Evolutionary conservation across 352 stramenopile genomes (phyloP), one percentile per base, ranked within the genome.

Genomic region (Pythium aquatile): DNA sequence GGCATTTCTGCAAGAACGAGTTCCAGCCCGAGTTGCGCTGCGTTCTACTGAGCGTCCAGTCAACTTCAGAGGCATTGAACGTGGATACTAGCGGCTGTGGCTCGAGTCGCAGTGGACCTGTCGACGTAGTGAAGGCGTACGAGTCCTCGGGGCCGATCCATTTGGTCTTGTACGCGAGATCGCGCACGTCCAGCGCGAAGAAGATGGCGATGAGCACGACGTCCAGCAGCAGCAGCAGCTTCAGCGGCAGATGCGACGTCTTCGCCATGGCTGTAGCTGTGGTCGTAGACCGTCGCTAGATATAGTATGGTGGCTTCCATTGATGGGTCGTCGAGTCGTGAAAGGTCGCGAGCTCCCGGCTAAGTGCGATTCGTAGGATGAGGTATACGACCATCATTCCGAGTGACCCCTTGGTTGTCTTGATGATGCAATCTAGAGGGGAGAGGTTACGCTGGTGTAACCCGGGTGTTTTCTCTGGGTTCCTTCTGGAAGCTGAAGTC

Each of bases 161-260:
- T 17, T 24, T 48, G 20, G 59, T 75, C 63, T 72, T 75, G 68
- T 61, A 71, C 17, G 58, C 58, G 57, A 75, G 58, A 24, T 75
- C 68, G 32, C 68, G 68, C 6, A 49, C 60, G 40, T 75, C 68
- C 20, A 72, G 59, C 16, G 40, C 5, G 47, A 63, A 65, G 60
- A 75, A 69, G 17, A 68, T 14, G 0, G 58, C 29, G 42, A 75
- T 46, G 30, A 74, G 57, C 26, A 61, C 62, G 32, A 74, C 51
- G 39, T 74, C 67, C 17, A 74, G 28, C 10, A 70, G 52, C 11
- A 74, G 47, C 54, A 70, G 67, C 4, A 68, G 11, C n/a, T 46
- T 37, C 48, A 65, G 48, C 7, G 66, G 66, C 28, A 72, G 65
- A 7, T 42, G 58, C 17, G 51, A 32, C 49, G 63, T 2, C 32